Percentiles rank a stretch among this genome's conserved stretches.
Conservation (phyloP, 23 red algal species). For the Agarophyton chilense region DNA sequence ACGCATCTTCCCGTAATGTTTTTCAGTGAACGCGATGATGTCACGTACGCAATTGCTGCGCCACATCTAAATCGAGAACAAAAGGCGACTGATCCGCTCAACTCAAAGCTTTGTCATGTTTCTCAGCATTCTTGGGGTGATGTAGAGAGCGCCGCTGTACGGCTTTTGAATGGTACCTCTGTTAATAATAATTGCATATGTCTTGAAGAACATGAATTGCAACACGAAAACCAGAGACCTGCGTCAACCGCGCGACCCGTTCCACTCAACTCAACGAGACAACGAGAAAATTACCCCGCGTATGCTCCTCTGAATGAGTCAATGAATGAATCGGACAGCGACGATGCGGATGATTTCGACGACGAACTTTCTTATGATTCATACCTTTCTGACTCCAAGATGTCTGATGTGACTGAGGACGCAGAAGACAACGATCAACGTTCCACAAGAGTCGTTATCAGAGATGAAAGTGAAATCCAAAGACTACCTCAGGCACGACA, state of each 20-base stretch:
- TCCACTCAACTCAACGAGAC: neutral
- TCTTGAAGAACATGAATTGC: neutral
- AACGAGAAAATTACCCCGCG: neutral
- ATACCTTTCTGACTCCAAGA: constrained; percentile 5
- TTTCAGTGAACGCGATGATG: constrained; percentile 32
- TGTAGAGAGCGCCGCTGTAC: neutral
- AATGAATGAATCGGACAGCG: neutral
- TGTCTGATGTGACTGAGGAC: constrained; percentile 15
- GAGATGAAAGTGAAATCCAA: neutral
- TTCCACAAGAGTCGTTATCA: neutral
- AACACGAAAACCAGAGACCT: neutral
- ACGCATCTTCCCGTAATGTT: constrained; percentile 36
- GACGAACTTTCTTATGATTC: constrained; percentile 5
- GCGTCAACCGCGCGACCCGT: too few species aligned
- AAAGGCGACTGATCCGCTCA: neutral
- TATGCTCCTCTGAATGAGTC: neutral
- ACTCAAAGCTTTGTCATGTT: neutral
- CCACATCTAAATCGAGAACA: neutral
- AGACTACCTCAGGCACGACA: too few species aligned
- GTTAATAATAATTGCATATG: neutral
- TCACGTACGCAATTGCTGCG: neutral
- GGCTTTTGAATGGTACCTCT: neutral
- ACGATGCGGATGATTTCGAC: constrained; percentile 1
- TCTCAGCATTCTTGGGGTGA: neutral
- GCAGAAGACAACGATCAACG: neutral